A percentile compares a stretch with the other conserved stretches of the same genome.
phyloP scores from a whole-genome alignment of 2,329 filamentous ascomycete species.

The Ophiobolus disseminans region DNA sequence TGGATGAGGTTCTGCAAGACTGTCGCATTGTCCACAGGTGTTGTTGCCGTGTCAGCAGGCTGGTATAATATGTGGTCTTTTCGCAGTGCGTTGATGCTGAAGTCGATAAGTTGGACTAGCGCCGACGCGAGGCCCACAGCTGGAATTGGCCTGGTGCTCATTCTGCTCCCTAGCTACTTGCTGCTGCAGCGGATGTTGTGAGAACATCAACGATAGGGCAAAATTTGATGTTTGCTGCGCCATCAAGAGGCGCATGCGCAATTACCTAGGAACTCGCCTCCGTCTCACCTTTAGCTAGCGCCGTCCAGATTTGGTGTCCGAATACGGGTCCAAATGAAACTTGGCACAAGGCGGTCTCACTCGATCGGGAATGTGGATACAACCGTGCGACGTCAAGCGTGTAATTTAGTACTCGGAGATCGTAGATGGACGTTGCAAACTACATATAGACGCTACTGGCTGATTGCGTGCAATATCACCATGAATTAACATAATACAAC shows the following conservation, averaged over 20 bases:
- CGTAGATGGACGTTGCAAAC: too few species aligned
- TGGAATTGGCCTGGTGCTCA: slow-evolving; percentile 6
- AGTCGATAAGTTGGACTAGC: slow-evolving; percentile 32
- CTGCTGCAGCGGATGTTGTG: not conserved
- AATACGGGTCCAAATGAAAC: not conserved
- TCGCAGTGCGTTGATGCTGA: slow-evolving; percentile 28
- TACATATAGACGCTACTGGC: too few species aligned
- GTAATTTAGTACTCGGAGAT: too few species aligned
- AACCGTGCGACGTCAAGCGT: too few species aligned
- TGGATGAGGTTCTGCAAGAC: slow-evolving; percentile 31
- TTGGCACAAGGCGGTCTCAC: not conserved
- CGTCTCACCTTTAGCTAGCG: slow-evolving; percentile 4
- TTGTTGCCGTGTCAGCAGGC: slow-evolving; percentile 16
- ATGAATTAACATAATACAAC: not conserved
- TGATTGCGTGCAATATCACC: not conserved
- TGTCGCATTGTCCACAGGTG: slow-evolving; percentile 24
- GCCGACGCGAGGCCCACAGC: slow-evolving; percentile 13
- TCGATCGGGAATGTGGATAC: too few species aligned
- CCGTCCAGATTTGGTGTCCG: not conserved
- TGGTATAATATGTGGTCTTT: slow-evolving; percentile 35
- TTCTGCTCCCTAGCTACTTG: not conserved
- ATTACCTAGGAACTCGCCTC: not conserved
- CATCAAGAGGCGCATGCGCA: too few species aligned
- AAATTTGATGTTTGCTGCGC: not conserved
- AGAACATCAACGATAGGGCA: not conserved